Conservation (phyloP, 2,329 filamentous ascomycete genomes). For the Ophiostoma ips region DNA sequence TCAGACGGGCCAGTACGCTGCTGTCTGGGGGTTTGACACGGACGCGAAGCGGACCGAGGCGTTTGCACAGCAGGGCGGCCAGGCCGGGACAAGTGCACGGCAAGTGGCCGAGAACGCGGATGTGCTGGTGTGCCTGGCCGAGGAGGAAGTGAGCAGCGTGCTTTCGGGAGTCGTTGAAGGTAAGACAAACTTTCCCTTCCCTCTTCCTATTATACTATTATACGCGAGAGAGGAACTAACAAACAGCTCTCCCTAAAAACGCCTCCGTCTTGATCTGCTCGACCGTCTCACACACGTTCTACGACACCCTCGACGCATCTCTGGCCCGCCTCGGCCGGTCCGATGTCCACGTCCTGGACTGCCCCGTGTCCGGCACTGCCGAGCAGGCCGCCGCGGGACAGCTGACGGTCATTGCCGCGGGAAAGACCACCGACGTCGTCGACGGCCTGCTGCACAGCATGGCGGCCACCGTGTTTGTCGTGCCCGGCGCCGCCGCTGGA, state of each 20-base stretch:
- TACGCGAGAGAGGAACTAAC: no score
- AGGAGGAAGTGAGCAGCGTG: neutral
- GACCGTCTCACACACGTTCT: constrained; percentile 55
- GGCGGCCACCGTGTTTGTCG: constrained; percentile 43
- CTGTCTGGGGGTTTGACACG: constrained; percentile 59
- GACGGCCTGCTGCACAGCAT: constrained; percentile 63
- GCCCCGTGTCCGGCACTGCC: constrained; percentile 53
- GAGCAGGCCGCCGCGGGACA: neutral
- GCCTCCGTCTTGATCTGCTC: constrained; percentile 53
- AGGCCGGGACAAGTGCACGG: constrained; percentile 40
- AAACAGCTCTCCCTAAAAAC: constrained; percentile 34
- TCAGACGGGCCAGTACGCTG: constrained; percentile 45
- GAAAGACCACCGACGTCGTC: constrained; percentile 35
- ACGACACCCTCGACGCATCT: constrained; percentile 44
- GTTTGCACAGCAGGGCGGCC: constrained; percentile 50
- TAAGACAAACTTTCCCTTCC: neutral
- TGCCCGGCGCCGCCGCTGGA: constrained; percentile 34
- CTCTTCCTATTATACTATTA: no score
- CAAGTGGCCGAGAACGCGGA: constrained; percentile 45
- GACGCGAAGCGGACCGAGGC: constrained; percentile 50
- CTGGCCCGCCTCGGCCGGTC: constrained; percentile 40
- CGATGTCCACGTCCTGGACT: constrained; percentile 55
- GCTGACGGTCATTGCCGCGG: constrained; percentile 43
- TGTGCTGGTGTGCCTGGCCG: constrained; percentile 60
- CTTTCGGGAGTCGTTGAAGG: neutral